Percentiles rank a stretch among this genome's conserved stretches.
Conservation (phyloP, 2,329 filamentous ascomycete species). For the Monosporascus sp. region DNA sequence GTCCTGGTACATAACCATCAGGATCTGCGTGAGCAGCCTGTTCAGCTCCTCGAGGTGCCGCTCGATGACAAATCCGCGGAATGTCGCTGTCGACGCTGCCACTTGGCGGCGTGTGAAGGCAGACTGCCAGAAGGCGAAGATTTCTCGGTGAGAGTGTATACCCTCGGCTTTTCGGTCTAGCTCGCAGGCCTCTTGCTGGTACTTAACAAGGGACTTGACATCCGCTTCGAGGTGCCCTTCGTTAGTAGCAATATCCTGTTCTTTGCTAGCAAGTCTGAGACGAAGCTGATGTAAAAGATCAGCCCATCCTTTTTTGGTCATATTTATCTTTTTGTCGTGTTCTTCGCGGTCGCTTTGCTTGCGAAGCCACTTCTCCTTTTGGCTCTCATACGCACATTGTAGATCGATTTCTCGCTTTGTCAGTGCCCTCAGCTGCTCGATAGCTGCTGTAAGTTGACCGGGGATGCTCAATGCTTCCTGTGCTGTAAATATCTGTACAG, state of each 20-base stretch:
- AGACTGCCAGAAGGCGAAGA: slow-evolving; percentile 24
- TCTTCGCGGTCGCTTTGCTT: slow-evolving; percentile 2
- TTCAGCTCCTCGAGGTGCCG: slow-evolving; percentile 26
- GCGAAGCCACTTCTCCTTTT: neutral
- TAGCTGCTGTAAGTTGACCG: neutral
- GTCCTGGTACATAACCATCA: slow-evolving; percentile 25
- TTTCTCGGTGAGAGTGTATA: slow-evolving; percentile 10
- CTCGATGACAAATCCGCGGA: slow-evolving; percentile 22
- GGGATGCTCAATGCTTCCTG: slow-evolving; percentile 1
- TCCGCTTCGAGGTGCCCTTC: slow-evolving; percentile 11
- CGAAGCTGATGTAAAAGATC: neutral
- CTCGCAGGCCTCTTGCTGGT: neutral
- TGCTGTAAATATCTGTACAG: neutral
- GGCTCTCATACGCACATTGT: neutral
- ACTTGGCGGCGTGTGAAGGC: slow-evolving; percentile 15
- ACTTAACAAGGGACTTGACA: slow-evolving; percentile 3
- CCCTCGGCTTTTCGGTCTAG: slow-evolving; percentile 4
- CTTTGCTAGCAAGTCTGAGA: slow-evolving; percentile 3
- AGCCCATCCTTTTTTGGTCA: neutral
- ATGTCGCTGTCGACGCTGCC: slow-evolving; percentile 11
- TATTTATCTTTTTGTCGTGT: neutral
- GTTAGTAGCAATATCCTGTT: slow-evolving; percentile 13
- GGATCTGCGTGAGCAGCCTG: slow-evolving; percentile 17
- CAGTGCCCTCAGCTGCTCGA: slow-evolving; percentile 1
- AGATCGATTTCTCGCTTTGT: neutral